Evolutionary conservation across 2,329 filamentous ascomycete genomes (phyloP), one percentile per base, ranked within the genome.

Genomic region (Diaporthe vaccinii): DNA sequence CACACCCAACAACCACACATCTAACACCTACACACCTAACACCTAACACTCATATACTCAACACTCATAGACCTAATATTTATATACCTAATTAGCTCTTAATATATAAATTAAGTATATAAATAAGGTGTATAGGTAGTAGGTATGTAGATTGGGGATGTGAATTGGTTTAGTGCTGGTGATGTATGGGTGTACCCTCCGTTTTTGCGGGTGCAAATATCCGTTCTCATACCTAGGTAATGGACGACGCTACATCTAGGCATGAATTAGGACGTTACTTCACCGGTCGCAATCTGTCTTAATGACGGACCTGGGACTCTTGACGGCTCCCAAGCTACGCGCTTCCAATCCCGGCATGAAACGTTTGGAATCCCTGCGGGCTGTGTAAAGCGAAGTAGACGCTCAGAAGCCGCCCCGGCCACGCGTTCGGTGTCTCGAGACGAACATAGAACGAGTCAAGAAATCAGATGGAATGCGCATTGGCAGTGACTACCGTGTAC

Each of bases 381-480:
- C 31, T 69, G 46, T 53, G 65, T 22, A 55, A 39, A 69, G n/a
- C 31, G 34, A 34, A 55, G 31, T 69, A 22, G 49, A 41, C 5
- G 17, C 31, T 25, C 62, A 51, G 8, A 68, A 68, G 62, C 49
- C 65, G 65, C 65, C 49, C 46, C 65, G 65, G 49, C 65, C 65
- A 69, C 65, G 65, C 65, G 65, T 55, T 69, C 49, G 65, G 65
- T 69, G 65, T 69, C 49, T 69, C 65, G 65, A 69, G 65, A 69
- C 31, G 65, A 69, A 55, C 49, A n/a, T 39, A 55, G 65, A 39
- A 51, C 65, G 65, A 68, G 46, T 68, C 61, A 68, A 68, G 65
- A 53, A 53, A 68, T 68, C 65, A 68, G 65, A 68, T 53, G 65
- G 65, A 68, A 53, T 34, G 53, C 46, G 46, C 31, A 68, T n/a